A percentile compares a stretch with the other conserved stretches of the same genome.
phyloP scores from a whole-genome alignment of 495 filamentous ascomycete species.

The Xylaria grammica region DNA sequence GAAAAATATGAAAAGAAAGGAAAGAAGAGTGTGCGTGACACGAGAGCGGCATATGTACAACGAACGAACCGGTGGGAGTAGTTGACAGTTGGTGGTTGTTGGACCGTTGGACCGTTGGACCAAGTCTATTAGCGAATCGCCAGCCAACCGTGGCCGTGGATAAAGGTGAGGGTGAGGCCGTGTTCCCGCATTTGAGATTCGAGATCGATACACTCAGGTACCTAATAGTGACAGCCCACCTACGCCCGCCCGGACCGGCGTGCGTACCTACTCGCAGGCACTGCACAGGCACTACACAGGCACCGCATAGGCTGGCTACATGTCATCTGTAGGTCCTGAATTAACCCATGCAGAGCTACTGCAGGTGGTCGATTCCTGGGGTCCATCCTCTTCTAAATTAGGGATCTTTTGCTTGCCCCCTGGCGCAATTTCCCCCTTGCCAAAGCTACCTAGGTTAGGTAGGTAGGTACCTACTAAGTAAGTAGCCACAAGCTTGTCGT shows the following conservation, averaged over 20 bases:
- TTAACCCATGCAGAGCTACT: constrained; percentile 19
- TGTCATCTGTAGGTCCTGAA: background rate
- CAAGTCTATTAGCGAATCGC: background rate
- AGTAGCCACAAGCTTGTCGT: too few relatives aligned
- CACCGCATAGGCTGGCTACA: too few relatives aligned
- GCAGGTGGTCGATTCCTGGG: constrained; percentile 15
- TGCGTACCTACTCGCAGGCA: too few relatives aligned
- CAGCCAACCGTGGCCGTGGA: background rate
- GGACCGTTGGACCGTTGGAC: background rate
- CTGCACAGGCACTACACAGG: too few relatives aligned
- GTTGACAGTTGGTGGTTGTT: background rate
- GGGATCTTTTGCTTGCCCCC: constrained; percentile 16
- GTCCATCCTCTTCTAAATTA: constrained; percentile 25
- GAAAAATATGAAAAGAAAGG: background rate
- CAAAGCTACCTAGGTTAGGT: too few relatives aligned
- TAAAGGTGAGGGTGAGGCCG: background rate
- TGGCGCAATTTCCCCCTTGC: background rate
- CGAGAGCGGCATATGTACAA: constrained; percentile 11
- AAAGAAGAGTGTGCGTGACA: background rate
- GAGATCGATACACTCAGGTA: too few relatives aligned
- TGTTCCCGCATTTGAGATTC: constrained; percentile 9
- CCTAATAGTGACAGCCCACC: constrained; percentile 13
- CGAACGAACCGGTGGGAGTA: background rate
- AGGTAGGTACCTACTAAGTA: too few relatives aligned
- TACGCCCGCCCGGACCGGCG: background rate